Conservation (phyloP, 2,329 filamentous ascomycete species). For the Neofusicoccum sp. region DNA sequence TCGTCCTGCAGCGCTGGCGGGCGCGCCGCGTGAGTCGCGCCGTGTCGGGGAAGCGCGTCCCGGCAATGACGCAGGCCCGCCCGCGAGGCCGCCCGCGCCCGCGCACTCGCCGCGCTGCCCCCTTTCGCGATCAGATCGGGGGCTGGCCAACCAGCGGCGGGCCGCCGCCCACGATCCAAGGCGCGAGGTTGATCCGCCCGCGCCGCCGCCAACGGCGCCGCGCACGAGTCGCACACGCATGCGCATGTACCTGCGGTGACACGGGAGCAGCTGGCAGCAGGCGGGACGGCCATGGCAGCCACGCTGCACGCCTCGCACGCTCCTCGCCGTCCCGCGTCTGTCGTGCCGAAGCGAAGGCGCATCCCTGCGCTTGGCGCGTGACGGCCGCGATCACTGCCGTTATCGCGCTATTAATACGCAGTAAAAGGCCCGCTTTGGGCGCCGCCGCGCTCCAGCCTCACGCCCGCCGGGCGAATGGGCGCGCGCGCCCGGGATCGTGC, state of each 20-base stretch:
- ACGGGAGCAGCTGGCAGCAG: conserved; percentile 19
- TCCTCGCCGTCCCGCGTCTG: conserved; percentile 24
- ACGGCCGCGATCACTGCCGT: conserved; percentile 18
- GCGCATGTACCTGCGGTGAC: conserved; percentile 15
- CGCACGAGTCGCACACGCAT: conserved; percentile 15
- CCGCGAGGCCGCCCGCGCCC: background rate
- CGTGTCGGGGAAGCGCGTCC: conserved; percentile 13
- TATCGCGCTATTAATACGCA: conserved; percentile 38
- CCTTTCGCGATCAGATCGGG: conserved; percentile 17
- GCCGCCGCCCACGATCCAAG: conserved; percentile 10
- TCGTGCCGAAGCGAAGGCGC: conserved; percentile 32
- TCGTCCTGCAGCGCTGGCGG: background rate
- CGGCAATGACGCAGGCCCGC: conserved; percentile 18
- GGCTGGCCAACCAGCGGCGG: conserved; percentile 2
- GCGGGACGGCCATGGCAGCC: conserved; percentile 25
- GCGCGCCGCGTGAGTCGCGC: background rate
- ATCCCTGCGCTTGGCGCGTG: conserved; percentile 16
- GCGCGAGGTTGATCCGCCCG: conserved; percentile 13
- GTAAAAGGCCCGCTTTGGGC: conserved; percentile 29
- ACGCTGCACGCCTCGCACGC: conserved; percentile 27
- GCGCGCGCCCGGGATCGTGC: conserved; percentile 24
- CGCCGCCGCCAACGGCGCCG: background rate
- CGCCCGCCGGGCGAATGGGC: conserved; percentile 32
- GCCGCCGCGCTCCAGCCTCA: conserved; percentile 29
- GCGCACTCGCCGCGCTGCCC: conserved; percentile 4